Percentiles rank a stretch among this genome's conserved stretches.
These are phyloP conservation scores for Rhodotorula graminis DNA, from an alignment of 768 basidiomycete species.

Conservation along the genomic window DNA sequence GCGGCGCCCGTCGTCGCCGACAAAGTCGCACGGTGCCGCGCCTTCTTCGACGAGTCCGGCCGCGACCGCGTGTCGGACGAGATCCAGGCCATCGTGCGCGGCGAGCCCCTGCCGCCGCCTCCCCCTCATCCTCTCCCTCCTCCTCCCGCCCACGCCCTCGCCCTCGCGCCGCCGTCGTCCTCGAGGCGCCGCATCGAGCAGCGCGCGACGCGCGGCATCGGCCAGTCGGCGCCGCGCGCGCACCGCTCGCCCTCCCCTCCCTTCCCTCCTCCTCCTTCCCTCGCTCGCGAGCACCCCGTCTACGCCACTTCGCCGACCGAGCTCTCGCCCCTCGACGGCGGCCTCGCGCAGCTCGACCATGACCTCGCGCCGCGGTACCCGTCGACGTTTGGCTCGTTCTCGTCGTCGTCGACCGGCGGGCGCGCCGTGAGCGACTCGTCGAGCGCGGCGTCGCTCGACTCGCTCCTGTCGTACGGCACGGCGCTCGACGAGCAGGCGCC, in stretches of 20 bases:
- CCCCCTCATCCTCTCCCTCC: not conserved
- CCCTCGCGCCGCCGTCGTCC: too few relatives aligned
- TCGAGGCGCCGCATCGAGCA: not conserved
- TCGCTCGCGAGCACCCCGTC: not conserved
- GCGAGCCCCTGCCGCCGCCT: too few relatives aligned
- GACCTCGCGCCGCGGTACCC: slow-evolving; percentile 5
- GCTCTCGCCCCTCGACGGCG: not conserved
- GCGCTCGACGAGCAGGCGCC: not conserved
- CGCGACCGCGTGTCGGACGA: slow-evolving; percentile 7
- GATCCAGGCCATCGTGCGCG: slow-evolving; percentile 13
- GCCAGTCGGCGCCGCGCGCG: not conserved
- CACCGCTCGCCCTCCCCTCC: not conserved
- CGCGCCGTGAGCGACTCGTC: slow-evolving; percentile 20
- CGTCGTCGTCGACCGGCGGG: not conserved
- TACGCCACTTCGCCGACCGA: not conserved
- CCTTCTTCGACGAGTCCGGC: slow-evolving; percentile 8
- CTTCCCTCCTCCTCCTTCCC: not conserved
- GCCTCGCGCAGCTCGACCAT: not conserved
- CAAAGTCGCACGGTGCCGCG: not conserved
- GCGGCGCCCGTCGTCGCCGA: not conserved
- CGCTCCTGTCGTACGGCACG: slow-evolving; percentile 24
- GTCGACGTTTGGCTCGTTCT: slow-evolving; percentile 18
- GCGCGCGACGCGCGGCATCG: not conserved
- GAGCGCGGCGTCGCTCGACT: slow-evolving; percentile 14
- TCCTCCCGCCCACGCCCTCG: too few relatives aligned